A percentile compares a stretch with the other conserved stretches of the same genome.
Evolutionary conservation across 2,329 filamentous ascomycete species (phyloP).

Genomic region (Ambrosiella xylebori): DNA sequence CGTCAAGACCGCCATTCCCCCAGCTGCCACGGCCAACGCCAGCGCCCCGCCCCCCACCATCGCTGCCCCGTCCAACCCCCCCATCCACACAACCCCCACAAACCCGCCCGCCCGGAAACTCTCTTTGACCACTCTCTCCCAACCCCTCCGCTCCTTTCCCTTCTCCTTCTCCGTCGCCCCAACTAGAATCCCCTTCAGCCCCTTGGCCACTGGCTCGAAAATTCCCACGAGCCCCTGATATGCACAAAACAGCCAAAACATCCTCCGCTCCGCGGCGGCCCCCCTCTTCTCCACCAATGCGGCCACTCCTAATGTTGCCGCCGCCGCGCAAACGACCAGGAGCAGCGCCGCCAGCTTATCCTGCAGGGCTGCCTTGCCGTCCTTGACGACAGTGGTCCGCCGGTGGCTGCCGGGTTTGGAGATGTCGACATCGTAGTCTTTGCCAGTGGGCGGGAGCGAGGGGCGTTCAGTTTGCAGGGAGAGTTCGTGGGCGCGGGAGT

Average conservation of each 20-base stretch:
- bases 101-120: conserved; percentile 21
- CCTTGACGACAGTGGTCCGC: neutral
- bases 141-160: conserved; percentile 31
- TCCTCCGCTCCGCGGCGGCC: conserved; percentile 24
- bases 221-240: conserved; percentile 39
- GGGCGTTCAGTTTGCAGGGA: neutral
- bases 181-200: conserved; percentile 33
- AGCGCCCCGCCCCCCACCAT: conserved; percentile 9
- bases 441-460: neutral
- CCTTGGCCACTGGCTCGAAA: conserved; percentile 38
- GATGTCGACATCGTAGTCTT: conserved; percentile 1
- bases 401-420: neutral
- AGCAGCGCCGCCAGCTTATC: neutral
- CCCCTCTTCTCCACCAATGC: conserved; percentile 21
- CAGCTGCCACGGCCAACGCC: too few relatives aligned
- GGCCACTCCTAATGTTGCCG: conserved; percentile 21
- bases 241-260: conserved; percentile 37
- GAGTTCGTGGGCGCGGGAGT: conserved; percentile 17
- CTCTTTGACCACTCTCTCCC: conserved; percentile 19
- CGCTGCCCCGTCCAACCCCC: conserved; percentile 9
- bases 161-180: conserved; percentile 25
- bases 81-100: conserved; percentile 18
- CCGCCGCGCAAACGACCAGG: neutral
- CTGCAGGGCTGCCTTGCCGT: neutral
- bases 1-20: too few relatives aligned